A percentile compares a stretch with the other conserved stretches of the same genome.
Evolutionary conservation across 306 rosid genomes (phyloP).

Genomic region (Glycine tomentella): DNA sequence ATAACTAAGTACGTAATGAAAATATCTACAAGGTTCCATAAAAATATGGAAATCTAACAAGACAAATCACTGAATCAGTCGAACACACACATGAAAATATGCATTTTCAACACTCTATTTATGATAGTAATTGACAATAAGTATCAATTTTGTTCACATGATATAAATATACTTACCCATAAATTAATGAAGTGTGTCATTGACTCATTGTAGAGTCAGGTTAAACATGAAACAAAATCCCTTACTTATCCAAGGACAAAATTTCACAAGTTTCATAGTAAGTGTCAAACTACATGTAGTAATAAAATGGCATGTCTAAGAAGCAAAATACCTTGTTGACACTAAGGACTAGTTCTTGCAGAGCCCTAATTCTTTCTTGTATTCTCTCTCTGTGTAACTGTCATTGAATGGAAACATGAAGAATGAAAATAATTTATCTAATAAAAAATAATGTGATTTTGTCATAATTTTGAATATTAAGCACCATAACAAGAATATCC

Average conservation of each 20-base stretch:
- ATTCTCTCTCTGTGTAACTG: constrained; percentile 98
- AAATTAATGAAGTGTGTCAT: neutral
- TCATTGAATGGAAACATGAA: constrained; percentile 38
- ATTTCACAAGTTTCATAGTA: constrained; percentile 1
- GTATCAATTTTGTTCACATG: neutral
- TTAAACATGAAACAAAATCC: constrained; percentile 13
- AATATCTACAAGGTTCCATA: too few relatives aligned
- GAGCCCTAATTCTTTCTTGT: constrained; percentile 94
- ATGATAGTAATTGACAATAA: neutral
- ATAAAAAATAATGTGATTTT: neutral
- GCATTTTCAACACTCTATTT: constrained; percentile 20
- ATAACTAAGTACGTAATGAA: too few relatives aligned
- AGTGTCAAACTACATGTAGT: constrained; percentile 20
- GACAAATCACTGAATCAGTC: constrained; percentile 7
- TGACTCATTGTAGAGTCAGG: neutral
- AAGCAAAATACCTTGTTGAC: constrained; percentile 79
- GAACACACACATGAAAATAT: constrained; percentile 1
- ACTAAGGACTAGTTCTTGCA: constrained; percentile 95
- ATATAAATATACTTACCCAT: neutral
- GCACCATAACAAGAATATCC: constrained; percentile 12
- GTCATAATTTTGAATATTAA: constrained; percentile 19
- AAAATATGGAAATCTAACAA: too few relatives aligned
- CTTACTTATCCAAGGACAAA: constrained; percentile 12
- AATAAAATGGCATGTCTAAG: constrained; percentile 31
- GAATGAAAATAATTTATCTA: neutral